Evolutionary conservation across 1,284 basidiomycete species (phyloP).

Genomic region (Limonomyces culmigenus): DNA sequence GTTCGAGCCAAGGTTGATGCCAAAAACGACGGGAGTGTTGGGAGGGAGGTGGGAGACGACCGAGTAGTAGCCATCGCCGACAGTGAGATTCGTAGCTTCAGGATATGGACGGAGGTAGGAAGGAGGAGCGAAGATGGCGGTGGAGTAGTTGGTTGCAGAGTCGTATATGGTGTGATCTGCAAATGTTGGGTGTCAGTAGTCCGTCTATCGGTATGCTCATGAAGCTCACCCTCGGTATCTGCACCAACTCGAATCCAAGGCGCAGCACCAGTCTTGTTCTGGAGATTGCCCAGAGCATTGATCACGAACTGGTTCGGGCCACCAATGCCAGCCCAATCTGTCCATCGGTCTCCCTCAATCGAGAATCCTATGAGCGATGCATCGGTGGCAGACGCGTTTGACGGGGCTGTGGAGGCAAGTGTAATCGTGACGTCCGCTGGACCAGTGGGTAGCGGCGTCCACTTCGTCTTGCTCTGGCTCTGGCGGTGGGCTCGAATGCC

Average conservation of each 20-base stretch:
- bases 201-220: too few species aligned
- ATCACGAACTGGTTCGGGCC: slow-evolving; percentile 35
- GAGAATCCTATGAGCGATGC: too few species aligned
- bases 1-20: slow-evolving; percentile 42
- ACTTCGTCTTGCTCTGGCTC: too few species aligned
- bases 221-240: slow-evolving; percentile 47
- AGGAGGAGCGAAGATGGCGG: too few species aligned
- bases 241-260: slow-evolving; percentile 46
- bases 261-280: slow-evolving; percentile 31
- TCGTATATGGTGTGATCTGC: too few species aligned
- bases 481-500: too few species aligned
- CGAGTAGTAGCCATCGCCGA: slow-evolving; percentile 42
- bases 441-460: too few species aligned
- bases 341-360: slow-evolving; percentile 52
- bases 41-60: slow-evolving; percentile 36
- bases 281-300: slow-evolving; percentile 38
- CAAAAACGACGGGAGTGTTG: slow-evolving; percentile 49
- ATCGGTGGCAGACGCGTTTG: too few species aligned
- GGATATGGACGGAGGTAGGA: neutral
- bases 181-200: too few species aligned
- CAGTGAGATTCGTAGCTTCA: slow-evolving; percentile 36
- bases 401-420: too few species aligned
- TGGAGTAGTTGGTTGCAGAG: too few species aligned
- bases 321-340: slow-evolving; percentile 38
- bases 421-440: too few species aligned